Base-by-base conservation (phyloP, 148 eudicot species). In the Silene latifolia region DNA sequence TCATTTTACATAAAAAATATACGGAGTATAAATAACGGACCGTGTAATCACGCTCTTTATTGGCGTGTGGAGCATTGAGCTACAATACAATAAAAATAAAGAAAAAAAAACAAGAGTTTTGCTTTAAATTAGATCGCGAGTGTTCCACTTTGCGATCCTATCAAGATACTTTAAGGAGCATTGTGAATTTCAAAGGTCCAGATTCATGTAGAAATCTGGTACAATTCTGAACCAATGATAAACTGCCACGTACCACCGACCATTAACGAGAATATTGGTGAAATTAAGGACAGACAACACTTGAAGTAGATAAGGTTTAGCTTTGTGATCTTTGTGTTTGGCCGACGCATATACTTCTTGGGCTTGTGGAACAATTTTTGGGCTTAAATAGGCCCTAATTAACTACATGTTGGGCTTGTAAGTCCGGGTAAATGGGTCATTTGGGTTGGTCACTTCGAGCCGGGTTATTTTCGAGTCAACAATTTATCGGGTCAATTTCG, bases 171-270 rank as follows among this genome's bases (percentile, higher is more conserved):
- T 39, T 39, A 39, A 39, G 44, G 44, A 39, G 9, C 44, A 39
- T 69, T 54, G 70, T 39, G n/a, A 56, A 35, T 39, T 64, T 64
- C 21, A 54, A 57, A 35, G 64, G 81, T 46, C 35, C 47, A 66
- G 77, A 78, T 73, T 27, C 67, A 14, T 21, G 23, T 4, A 48
- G 71, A 4, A 25, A 32, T 61, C 3, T n/a, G 11, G 24, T 67
- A 60, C 62, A 60, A 0, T 1, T 2, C 5, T 18, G 2, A 44
- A 5, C 82, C 75, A 79, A 39, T 70, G 12, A 63, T 1, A 9
- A 20, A 39, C 6, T 63, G 74, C 78, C 82, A 75, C 78, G 71
- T 79, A 29, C 42, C 18, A 69, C 82, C 82, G 82, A 74, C 78
- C 78, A 69, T 69, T 18, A 47, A 54, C 78, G 60, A 8, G 17